phyloP scores from a whole-genome alignment of 2,329 filamentous ascomycete species.

The Tolypocladium inflatum region DNA sequence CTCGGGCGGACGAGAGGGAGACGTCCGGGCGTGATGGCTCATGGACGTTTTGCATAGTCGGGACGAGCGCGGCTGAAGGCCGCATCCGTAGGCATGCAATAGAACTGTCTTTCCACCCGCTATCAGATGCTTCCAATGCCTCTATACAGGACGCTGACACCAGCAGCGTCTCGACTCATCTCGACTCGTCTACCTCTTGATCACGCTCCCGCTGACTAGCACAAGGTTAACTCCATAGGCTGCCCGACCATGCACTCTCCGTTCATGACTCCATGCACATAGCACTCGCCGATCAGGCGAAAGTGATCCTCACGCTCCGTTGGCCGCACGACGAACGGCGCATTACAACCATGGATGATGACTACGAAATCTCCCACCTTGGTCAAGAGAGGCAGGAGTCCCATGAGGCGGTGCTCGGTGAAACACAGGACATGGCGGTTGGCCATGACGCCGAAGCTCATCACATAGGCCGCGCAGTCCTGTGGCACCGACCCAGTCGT shows the following conservation, averaged over 20 bases:
- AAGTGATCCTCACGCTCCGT: constrained; percentile 1
- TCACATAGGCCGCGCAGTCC: constrained; percentile 1
- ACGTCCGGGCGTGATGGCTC: not conserved
- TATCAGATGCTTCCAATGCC: not conserved
- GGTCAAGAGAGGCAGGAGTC: constrained; percentile 3
- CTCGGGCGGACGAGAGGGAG: not conserved
- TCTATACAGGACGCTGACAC: not conserved
- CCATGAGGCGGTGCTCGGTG: constrained; percentile 2
- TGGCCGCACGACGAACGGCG: constrained; percentile 4
- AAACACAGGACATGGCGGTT: constrained; percentile 3
- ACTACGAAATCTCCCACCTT: constrained; percentile 3
- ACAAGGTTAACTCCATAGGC: not conserved
- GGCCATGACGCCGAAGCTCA: not conserved
- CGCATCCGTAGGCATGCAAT: not conserved
- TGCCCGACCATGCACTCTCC: constrained; percentile 3
- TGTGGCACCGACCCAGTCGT: constrained; percentile 1
- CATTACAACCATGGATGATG: constrained; percentile 6
- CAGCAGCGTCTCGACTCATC: not conserved
- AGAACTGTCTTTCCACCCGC: not conserved
- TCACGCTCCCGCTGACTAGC: not conserved
- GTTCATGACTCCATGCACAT: constrained; percentile 8
- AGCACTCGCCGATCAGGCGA: constrained; percentile 4
- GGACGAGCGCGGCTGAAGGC: not conserved
- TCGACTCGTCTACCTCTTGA: not conserved
- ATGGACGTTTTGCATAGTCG: not conserved